Percentiles rank a stretch among this genome's conserved stretches.
phyloP scores from a whole-genome alignment of 2,329 filamentous ascomycete species.

The Westerdykella sp. region DNA sequence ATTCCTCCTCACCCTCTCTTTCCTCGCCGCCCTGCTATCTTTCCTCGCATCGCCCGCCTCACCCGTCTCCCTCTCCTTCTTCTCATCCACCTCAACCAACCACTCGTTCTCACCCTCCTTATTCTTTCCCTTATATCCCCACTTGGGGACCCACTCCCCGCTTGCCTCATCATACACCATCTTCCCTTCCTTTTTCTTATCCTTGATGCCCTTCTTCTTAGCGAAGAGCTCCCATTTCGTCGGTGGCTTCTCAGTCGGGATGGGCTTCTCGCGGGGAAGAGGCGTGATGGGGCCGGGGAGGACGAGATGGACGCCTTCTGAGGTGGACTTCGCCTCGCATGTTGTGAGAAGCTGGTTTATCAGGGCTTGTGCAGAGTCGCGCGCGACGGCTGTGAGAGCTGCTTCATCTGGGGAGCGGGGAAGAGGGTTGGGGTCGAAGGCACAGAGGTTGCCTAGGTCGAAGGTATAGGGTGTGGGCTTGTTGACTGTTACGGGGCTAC shows the following conservation, averaged over 20 bases:
- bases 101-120: slow-evolving; percentile 78
- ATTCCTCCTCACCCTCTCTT: slow-evolving; percentile 38
- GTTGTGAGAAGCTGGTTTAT: slow-evolving; percentile 92
- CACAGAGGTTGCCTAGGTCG: slow-evolving; percentile 81
- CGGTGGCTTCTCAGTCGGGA: slow-evolving; percentile 72
- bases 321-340: slow-evolving; percentile 67
- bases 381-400: slow-evolving; percentile 65
- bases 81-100: slow-evolving; percentile 84
- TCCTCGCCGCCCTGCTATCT: slow-evolving; percentile 57
- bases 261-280: slow-evolving; percentile 85
- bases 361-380: slow-evolving; percentile 84
- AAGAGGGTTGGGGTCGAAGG: slow-evolving; percentile 80
- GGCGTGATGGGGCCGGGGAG: slow-evolving; percentile 65
- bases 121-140: slow-evolving; percentile 85
- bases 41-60: slow-evolving; percentile 55
- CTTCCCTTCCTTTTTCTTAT: slow-evolving; percentile 76
- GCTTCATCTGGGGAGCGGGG: slow-evolving; percentile 55
- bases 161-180: slow-evolving; percentile 76
- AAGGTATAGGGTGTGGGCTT: slow-evolving; percentile 90
- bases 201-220: slow-evolving; percentile 91
- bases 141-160: slow-evolving; percentile 87
- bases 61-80: slow-evolving; percentile 57
- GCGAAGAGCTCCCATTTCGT: slow-evolving; percentile 98
- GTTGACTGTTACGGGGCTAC: slow-evolving; percentile 38
- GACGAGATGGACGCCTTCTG: slow-evolving; percentile 66